phyloP scores from a whole-genome alignment of 2,329 filamentous ascomycete genomes.

The Talaromyces piceae region DNA sequence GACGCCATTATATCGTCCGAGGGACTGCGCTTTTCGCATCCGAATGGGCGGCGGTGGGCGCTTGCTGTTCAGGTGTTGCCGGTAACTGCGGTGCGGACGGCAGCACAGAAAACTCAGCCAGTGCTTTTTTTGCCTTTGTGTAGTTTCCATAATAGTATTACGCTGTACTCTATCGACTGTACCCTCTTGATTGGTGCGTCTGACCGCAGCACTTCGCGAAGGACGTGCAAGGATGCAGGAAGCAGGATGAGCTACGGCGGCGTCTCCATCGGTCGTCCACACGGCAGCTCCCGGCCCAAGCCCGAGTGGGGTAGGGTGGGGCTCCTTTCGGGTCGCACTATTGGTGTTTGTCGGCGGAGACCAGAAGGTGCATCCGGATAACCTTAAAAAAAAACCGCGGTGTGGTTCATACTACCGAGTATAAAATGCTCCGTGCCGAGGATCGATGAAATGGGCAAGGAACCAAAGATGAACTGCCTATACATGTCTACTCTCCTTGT shows the following conservation, averaged over 20 bases:
- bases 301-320: background rate
- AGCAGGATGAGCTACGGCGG: background rate
- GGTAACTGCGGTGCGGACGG: too few relatives aligned
- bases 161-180: background rate
- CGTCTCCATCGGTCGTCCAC: too few relatives aligned
- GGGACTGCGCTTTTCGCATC: too few relatives aligned
- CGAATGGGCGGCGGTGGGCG: too few relatives aligned
- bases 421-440: too few relatives aligned
- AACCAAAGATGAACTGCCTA: too few relatives aligned
- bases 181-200: too few relatives aligned
- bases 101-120: background rate
- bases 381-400: background rate
- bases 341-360: background rate
- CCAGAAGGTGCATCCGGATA: background rate
- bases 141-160: background rate
- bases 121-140: background rate
- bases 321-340: background rate
- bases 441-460: too few relatives aligned
- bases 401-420: background rate
- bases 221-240: background rate
- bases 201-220: too few relatives aligned
- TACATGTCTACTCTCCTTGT: too few relatives aligned
- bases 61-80: too few relatives aligned
- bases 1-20: too few relatives aligned
- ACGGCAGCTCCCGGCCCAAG: background rate